These are phyloP conservation scores for Dendrobium nobile DNA, from an alignment of 106 monocot genomes.

Conservation along the genomic window DNA sequence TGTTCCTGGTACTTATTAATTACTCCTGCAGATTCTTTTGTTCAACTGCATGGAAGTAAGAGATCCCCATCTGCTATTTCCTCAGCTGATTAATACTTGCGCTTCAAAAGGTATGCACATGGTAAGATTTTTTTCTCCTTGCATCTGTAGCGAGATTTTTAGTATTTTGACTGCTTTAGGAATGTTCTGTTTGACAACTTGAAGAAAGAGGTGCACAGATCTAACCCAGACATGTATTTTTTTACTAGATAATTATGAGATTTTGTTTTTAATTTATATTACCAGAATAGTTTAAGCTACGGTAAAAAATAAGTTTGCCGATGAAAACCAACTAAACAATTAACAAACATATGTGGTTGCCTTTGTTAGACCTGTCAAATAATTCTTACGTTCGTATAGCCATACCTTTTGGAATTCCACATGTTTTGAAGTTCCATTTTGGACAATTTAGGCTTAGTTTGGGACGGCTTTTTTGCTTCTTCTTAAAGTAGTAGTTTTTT, in stretches of 20 bases:
- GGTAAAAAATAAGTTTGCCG: not conserved
- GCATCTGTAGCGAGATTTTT: not conserved
- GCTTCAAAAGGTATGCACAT: slow-evolving; percentile 46
- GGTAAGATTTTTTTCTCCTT: not conserved
- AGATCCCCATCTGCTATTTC: slow-evolving; percentile 72
- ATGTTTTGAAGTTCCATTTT: not conserved
- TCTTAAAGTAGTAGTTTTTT: no score
- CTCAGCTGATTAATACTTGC: slow-evolving; percentile 50
- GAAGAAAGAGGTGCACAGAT: not conserved
- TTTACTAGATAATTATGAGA: not conserved
- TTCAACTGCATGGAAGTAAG: slow-evolving; percentile 96
- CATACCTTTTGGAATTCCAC: not conserved
- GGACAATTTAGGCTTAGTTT: not conserved
- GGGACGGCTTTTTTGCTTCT: no score
- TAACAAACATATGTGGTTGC: not conserved
- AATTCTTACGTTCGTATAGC: not conserved
- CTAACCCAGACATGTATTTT: not conserved
- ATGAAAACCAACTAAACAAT: not conserved
- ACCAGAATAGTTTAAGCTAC: not conserved
- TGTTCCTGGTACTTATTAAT: slow-evolving; percentile 4
- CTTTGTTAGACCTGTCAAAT: not conserved
- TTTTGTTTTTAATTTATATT: not conserved
- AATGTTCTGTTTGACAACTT: not conserved
- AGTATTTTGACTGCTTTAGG: not conserved
- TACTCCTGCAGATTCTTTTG: slow-evolving; percentile 58